A percentile compares a stretch with the other conserved stretches of the same genome.
phyloP scores from a whole-genome alignment of 805 yeast species.

The Candida coquimbonensis region DNA sequence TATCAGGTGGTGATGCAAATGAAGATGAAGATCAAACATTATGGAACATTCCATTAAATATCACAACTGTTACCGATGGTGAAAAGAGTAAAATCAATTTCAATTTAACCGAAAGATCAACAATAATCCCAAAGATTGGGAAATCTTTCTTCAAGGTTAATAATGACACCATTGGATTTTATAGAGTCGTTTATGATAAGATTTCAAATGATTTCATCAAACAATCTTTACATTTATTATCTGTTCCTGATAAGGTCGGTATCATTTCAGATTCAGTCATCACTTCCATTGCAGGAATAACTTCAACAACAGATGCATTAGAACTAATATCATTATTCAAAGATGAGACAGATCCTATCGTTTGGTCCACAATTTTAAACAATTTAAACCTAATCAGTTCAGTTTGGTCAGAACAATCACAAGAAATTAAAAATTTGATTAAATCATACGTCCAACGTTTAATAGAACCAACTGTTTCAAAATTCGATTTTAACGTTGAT shows the following conservation, averaged over 20 bases:
- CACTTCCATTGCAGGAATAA: constrained; percentile 61
- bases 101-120: constrained; percentile 43
- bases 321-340: constrained; percentile 52
- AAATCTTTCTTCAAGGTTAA: constrained; percentile 57
- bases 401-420: constrained; percentile 48
- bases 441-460: constrained; percentile 44
- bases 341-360: constrained; percentile 52
- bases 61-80: constrained; percentile 33
- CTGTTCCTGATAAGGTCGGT: constrained; percentile 70
- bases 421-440: constrained; percentile 38
- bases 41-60: constrained; percentile 54
- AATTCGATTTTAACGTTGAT: constrained; percentile 55
- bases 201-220: constrained; percentile 60
- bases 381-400: constrained; percentile 38
- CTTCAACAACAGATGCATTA: constrained; percentile 53
- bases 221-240: constrained; percentile 43
- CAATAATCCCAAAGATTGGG: constrained; percentile 35
- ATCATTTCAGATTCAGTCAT: constrained; percentile 67
- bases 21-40: constrained; percentile 60
- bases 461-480: constrained; percentile 44
- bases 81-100: constrained; percentile 50
- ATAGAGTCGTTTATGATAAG: constrained; percentile 61
- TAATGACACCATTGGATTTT: constrained; percentile 67
- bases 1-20: constrained; percentile 68
- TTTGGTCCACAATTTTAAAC: constrained; percentile 52